These are phyloP conservation scores for Amylocarpus encephaloides DNA, from an alignment of 2,329 filamentous ascomycete species.

Conservation along the genomic window DNA sequence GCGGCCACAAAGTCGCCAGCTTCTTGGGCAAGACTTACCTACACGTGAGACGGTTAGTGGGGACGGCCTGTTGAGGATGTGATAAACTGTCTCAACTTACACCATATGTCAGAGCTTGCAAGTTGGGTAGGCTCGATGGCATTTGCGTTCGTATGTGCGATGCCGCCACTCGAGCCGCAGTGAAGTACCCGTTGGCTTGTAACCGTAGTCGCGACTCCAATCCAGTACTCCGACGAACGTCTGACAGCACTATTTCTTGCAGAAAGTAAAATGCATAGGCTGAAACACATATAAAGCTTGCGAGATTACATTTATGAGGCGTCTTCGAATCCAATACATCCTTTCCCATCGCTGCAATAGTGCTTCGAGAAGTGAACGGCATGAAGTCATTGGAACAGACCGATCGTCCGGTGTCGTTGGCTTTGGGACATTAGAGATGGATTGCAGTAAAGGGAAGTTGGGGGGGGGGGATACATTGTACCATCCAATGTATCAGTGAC, in stretches of 20 bases:
- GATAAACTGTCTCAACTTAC: conserved; percentile 1
- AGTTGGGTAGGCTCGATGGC: conserved; percentile 5
- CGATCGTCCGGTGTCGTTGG: conserved; percentile 6
- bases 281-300: conserved; percentile 9
- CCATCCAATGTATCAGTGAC: conserved; percentile 13
- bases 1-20: conserved; percentile 10
- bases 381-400: conserved; percentile 9
- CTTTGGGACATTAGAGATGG: not conserved
- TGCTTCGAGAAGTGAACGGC: conserved; percentile 9
- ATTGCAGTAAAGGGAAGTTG: too few relatives aligned
- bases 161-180: not conserved
- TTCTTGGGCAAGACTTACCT: conserved; percentile 11
- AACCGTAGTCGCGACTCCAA: conserved; percentile 5
- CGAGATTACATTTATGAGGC: not conserved
- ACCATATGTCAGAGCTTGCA: conserved; percentile 11
- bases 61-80: too few relatives aligned
- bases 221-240: conserved; percentile 1
- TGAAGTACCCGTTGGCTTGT: conserved; percentile 7
- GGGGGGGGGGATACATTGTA: conserved; percentile 8
- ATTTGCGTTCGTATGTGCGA: not conserved
- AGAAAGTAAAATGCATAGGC: conserved; percentile 13
- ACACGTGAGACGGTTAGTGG: not conserved
- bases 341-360: conserved; percentile 8
- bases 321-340: not conserved
- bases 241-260: conserved; percentile 10